Base-by-base conservation (phyloP, 805 yeast genomes). In the Cyberlindnera japonica region DNA sequence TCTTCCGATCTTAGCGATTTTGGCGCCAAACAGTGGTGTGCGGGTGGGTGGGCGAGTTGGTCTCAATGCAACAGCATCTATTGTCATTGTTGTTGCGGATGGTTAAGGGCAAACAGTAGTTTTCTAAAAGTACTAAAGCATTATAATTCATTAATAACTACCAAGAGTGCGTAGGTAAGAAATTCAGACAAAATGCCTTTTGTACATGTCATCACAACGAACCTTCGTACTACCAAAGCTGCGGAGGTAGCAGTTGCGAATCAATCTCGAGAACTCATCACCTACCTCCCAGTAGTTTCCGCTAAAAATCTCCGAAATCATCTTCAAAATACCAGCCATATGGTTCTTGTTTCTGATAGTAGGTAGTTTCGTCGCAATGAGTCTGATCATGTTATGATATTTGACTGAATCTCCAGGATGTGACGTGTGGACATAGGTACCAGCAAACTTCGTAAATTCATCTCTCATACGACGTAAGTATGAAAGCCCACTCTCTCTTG, bases 211-310 rank as follows among this genome's bases (percentile, higher is more conserved):
- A 37, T 69, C 71, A 51, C 79, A 69, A 4, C 72, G 64, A 3
- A 67, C 63, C 18, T 64, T 62, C n/a, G 58, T 47, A 36, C 69
- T 63, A 2, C 83, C 84, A 37, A 74, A 56, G 44, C 77, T 67
- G 48, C 87, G 62, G 38, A 71, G 72, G 22, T 70, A 67, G 57
- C 83, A 79, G 49, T 77, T 75, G 37, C 63, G 58, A 33, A 80
- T 61, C 43, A 81, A 59, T 39, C 68, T 68, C 1, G 80, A 69
- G 45, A 75, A 69, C 52, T 81, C 88, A 34, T 63, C 62, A 11
- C 80, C 80, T 37, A 79, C 62, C 34, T 75, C 76, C 78, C 81
- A 81, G 37, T 70, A 68, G 37, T 75, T 66, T 15, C 55, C 57
- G 23, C 54, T 55, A 42, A 71, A 63, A 26, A 64, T 55, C n/a